Evolutionary conservation across 768 basidiomycete genomes (phyloP).

Genomic region (Tricholoma sp.): DNA sequence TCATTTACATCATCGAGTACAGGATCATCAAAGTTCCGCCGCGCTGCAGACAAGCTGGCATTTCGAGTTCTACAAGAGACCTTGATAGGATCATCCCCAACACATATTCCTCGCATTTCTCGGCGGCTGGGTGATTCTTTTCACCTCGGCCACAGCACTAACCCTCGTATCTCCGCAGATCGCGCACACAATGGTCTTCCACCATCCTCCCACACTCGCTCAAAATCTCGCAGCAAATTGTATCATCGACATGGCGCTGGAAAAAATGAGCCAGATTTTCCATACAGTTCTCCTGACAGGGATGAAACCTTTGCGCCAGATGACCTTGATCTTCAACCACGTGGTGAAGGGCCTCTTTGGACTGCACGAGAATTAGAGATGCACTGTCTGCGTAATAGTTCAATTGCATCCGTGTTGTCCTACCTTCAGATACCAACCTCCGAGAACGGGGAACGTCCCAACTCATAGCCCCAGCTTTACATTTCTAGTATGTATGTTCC

Average conservation of each 20-base stretch:
- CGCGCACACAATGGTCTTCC: constrained; percentile 1
- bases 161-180: constrained; percentile 8
- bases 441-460: constrained; percentile 25
- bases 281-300: constrained; percentile 6
- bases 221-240: constrained; percentile 65
- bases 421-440: constrained; percentile 49
- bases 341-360: constrained; percentile 52
- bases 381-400: constrained; percentile 87
- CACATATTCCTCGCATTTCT: constrained; percentile 11
- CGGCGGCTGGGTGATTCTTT: constrained; percentile 23
- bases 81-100: constrained; percentile 41
- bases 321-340: constrained; percentile 26
- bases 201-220: constrained; percentile 41
- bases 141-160: constrained; percentile 8
- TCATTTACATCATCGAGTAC: constrained; percentile 29
- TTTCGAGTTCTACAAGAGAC: constrained; percentile 85
- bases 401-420: constrained; percentile 71
- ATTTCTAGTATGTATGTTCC: constrained; percentile 1
- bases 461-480: constrained; percentile 7
- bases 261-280: constrained; percentile 58
- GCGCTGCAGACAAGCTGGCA: constrained; percentile 69
- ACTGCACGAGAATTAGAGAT: constrained; percentile 80
- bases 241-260: constrained; percentile 63
- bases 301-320: constrained; percentile 17
- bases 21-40: constrained; percentile 44